Base-by-base conservation (phyloP, 2,329 filamentous ascomycete genomes). In the Tolypocladium tropicale region DNA sequence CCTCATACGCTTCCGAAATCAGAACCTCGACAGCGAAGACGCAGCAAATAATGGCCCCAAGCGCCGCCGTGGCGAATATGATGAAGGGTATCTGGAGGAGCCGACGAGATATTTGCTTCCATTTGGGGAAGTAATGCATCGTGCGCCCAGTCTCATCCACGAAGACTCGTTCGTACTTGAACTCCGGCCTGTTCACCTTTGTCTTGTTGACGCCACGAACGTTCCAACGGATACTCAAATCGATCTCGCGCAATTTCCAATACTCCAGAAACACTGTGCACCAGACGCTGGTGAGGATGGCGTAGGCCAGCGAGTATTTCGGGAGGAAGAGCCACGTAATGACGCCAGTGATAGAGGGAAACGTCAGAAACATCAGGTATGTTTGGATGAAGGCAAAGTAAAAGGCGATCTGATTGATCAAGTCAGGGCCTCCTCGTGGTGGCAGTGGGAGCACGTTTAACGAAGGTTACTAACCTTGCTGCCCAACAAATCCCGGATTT, bases 361-460 rank as follows among this genome's bases (percentile, higher is more conserved):
- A 86, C 4, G 83, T 71, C 21, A 92, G 75, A 63, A 90, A 90
- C 37, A 80, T 73, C 57, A 88, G 85, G 66, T 92, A 92, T 16
- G 81, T 83, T 64, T 91, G 88, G 28, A 88, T 86, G 62, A 91
- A 92, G n/a, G 87, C 87, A 66, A 90, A 92, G 70, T 92, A 92
- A 65, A 88, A 91, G 3, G 86, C 88, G 54, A 90, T 82, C 78
- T 83, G 46, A 39, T 33, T 10, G 6, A 49, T 6, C 12, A 1
- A 32, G 46, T 49, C 18, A 49, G 46, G 9, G 18, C 10, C 16
- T 6, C 10, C 7, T 32, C 4, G 32, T 49, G 4, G 28, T 4
- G 6, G 10, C 6, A 32, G 21, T 30, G 25, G n/a, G 9, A 21
- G 46, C 28, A 21, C 46, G 28, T 21, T 28, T 2, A 32, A 5